Evolutionary conservation across 192 early-diverging fungal genomes (phyloP).

Genomic region (Linnemannia exigua): DNA sequence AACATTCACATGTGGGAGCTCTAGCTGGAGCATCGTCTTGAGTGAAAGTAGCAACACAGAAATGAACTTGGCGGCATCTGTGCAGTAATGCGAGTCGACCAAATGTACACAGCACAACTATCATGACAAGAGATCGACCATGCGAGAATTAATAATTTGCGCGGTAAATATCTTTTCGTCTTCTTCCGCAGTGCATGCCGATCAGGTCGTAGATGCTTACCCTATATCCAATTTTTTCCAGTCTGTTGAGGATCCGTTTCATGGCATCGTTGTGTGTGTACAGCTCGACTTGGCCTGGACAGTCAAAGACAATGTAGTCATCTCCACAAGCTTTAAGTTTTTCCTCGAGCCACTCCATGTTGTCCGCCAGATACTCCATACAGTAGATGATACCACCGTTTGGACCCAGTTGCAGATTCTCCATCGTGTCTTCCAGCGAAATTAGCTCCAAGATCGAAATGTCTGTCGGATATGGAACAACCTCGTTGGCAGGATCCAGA

Average conservation of each 20-base stretch:
- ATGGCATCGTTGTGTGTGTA: slow-evolving; percentile 95
- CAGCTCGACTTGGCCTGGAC: slow-evolving; percentile 97
- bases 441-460: slow-evolving; percentile 92
- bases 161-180: not conserved
- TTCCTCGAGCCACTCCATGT: slow-evolving; percentile 92
- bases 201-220: slow-evolving; percentile 52
- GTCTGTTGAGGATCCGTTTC: slow-evolving; percentile 76
- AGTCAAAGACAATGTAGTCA: slow-evolving; percentile 96
- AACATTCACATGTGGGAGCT: slow-evolving; percentile 97
- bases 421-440: slow-evolving; percentile 94
- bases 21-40: slow-evolving; percentile 94
- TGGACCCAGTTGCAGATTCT: slow-evolving; percentile 89
- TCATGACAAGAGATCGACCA: slow-evolving; percentile 4
- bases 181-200: not conserved
- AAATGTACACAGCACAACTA: slow-evolving; percentile 87
- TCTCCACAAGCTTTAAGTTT: slow-evolving; percentile 77
- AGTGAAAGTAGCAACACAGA: slow-evolving; percentile 90
- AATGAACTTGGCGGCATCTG: slow-evolving; percentile 94
- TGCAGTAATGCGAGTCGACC: slow-evolving; percentile 93
- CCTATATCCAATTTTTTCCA: slow-evolving; percentile 80
- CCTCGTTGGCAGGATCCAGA: slow-evolving; percentile 97
- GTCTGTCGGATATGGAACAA: slow-evolving; percentile 85
- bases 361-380: slow-evolving; percentile 93
- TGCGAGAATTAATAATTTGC: not conserved
- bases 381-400: slow-evolving; percentile 99